Evolutionary conservation across 495 filamentous ascomycete species (phyloP).

Genomic region (Tuber umbilicatum): DNA sequence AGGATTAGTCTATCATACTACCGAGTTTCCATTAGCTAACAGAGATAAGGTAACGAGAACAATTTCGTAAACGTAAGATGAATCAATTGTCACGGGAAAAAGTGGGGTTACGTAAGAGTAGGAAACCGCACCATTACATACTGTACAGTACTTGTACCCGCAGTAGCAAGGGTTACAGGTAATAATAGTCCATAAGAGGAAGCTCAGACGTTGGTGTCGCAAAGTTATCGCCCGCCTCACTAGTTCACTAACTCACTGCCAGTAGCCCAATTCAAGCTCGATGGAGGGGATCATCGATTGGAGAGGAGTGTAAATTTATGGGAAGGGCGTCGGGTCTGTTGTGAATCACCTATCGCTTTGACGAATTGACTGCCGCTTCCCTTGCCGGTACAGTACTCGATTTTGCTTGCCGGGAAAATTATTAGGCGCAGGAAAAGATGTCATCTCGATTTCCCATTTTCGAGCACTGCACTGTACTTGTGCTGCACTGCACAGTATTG

Average conservation of each 20-base stretch:
- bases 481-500: too few species aligned
- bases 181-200: not conserved
- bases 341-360: not conserved
- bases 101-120: conserved; percentile 2
- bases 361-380: not conserved
- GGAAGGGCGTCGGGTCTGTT: not conserved
- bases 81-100: not conserved
- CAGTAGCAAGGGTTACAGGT: not conserved
- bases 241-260: not conserved
- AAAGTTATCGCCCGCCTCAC: not conserved
- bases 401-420: not conserved
- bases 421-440: not conserved
- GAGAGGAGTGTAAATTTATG: not conserved
- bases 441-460: not conserved
- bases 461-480: not conserved
- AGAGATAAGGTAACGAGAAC: conserved; percentile 1
- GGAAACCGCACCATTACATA: not conserved
- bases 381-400: not conserved
- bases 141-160: too few species aligned
- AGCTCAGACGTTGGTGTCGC: not conserved
- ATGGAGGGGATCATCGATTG: not conserved
- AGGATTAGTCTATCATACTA: not conserved
- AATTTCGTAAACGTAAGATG: not conserved
- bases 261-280: not conserved
- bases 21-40: not conserved